phyloP scores from a whole-genome alignment of 2,329 filamentous ascomycete species.

The Colletotrichum agaves region DNA sequence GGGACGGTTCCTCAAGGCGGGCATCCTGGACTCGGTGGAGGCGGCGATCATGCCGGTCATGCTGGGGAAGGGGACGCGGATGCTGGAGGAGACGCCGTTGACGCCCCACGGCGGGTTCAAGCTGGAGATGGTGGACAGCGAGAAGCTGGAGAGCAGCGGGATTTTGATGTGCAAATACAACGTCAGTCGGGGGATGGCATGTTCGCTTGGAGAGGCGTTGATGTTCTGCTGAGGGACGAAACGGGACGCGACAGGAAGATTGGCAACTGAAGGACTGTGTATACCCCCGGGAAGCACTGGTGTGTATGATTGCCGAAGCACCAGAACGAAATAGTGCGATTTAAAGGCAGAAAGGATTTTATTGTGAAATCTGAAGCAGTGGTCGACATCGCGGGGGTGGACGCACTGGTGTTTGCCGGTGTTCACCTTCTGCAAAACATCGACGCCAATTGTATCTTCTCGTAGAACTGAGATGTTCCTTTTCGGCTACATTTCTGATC shows the following conservation, averaged over 20 bases:
- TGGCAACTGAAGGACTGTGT: not conserved
- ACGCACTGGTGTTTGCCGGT: no score
- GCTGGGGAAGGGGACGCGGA: slow-evolving; percentile 42
- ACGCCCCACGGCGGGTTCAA: slow-evolving; percentile 1
- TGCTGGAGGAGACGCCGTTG: slow-evolving; percentile 34
- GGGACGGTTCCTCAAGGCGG: slow-evolving; percentile 42
- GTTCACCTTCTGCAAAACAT: no score
- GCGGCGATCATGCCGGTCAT: slow-evolving; percentile 43
- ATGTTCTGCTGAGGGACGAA: not conserved
- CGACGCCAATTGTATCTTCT: no score
- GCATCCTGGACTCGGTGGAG: slow-evolving; percentile 47
- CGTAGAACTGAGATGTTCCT: no score
- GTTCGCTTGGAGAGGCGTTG: slow-evolving; percentile 26
- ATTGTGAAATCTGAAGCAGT: no score
- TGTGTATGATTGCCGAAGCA: no score
- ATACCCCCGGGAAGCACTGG: not conserved
- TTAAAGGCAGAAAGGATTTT: no score
- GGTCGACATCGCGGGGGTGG: no score
- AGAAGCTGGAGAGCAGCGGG: slow-evolving; percentile 37
- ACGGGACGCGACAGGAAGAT: not conserved
- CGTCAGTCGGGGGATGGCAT: slow-evolving; percentile 15
- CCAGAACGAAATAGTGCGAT: no score
- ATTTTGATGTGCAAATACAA: slow-evolving; percentile 41
- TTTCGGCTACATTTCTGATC: no score
- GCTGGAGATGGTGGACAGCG: slow-evolving; percentile 32